phyloP scores from a whole-genome alignment of 352 stramenopile genomes.

The Phytophthora macrochlamydospora region DNA sequence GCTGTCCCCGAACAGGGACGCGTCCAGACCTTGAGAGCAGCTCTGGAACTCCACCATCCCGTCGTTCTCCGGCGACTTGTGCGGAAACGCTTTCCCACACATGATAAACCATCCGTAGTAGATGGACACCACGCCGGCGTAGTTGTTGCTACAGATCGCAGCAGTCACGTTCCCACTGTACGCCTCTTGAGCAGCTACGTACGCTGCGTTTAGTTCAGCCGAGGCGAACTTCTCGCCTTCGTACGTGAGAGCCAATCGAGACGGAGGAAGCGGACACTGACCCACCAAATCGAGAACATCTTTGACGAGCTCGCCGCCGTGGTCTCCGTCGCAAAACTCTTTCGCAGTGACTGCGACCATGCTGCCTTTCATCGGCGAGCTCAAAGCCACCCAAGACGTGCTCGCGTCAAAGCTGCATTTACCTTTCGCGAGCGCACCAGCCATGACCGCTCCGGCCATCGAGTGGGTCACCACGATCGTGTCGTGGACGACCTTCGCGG shows the following conservation, averaged over 20 bases:
- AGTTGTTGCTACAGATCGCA: slow-evolving; percentile 35
- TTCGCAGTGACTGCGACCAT: not conserved
- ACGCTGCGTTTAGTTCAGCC: slow-evolving; percentile 10
- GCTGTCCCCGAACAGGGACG: slow-evolving; percentile 22
- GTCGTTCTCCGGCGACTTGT: slow-evolving; percentile 35
- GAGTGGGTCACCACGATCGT: slow-evolving; percentile 29
- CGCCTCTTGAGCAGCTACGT: slow-evolving; percentile 24
- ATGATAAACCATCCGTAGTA: slow-evolving; percentile 14
- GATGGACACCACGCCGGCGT: slow-evolving; percentile 33
- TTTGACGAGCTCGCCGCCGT: not conserved
- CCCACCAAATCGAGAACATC: slow-evolving; percentile 14
- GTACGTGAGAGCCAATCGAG: slow-evolving; percentile 24
- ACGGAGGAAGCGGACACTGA: slow-evolving; percentile 15
- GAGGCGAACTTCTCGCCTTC: slow-evolving; percentile 18
- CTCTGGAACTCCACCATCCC: slow-evolving; percentile 41
- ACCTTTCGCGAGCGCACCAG: slow-evolving; percentile 17
- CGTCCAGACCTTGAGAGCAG: slow-evolving; percentile 29
- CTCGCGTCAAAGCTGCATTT: slow-evolving; percentile 25
- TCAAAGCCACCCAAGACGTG: slow-evolving; percentile 35
- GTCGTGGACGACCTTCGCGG: slow-evolving; percentile 4
- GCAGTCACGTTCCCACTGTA: slow-evolving; percentile 33
- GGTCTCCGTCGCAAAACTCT: not conserved
- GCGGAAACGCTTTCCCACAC: slow-evolving; percentile 20
- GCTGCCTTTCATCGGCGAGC: slow-evolving; percentile 21
- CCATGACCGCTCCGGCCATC: slow-evolving; percentile 18